Evolutionary conservation across 495 filamentous ascomycete species (phyloP), one percentile per base, ranked within the genome.

Genomic region (Bathelium albidoporum): DNA sequence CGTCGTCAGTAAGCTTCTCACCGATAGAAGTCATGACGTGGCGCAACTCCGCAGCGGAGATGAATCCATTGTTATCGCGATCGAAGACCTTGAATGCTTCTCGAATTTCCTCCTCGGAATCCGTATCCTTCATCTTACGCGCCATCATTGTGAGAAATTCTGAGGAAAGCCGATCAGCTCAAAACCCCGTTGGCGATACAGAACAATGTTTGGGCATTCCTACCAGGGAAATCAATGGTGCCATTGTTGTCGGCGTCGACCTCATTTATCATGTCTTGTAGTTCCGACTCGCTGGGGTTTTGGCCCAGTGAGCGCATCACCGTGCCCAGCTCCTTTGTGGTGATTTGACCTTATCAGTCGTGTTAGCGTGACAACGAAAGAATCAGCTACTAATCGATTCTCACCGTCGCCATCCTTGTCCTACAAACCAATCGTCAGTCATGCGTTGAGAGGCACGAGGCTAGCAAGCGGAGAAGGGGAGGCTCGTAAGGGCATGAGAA

Each of bases 131-230:
- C 95, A 98, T 98, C 82, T 97, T 97, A 72, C 95, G 87, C 61
- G 95, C 94, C 94, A 98, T 98, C 95, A 97, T 98, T 64, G 94
- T 97, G 62, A 97, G 83, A 80, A 98, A 98, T 70, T 98, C 94
- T 96, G 70, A 62, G 39, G 36, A 16, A 39, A 64, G 39, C 10
- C 66, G 53, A 62, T 62, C 52, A 55, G 41, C 52, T 2, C 24
- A 39, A 53, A 12, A 36, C 26, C 44, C 58, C 28, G 26, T 26
- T 1, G 10, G 20, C 26, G 18, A 29, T 9, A 0, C 11, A 28
- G 32, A 24, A 59, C 68, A 28, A 62, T 53, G 11, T 7, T 24
- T 26, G 52, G 18, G 61, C 14, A 16, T 31, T 29, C 60, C 63
- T 87, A 96, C 92, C 92, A 71, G 93, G 93, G 78, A 98, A 98